Base-by-base conservation (phyloP, 2,329 filamentous ascomycete genomes). In the Penicillium sp. region DNA sequence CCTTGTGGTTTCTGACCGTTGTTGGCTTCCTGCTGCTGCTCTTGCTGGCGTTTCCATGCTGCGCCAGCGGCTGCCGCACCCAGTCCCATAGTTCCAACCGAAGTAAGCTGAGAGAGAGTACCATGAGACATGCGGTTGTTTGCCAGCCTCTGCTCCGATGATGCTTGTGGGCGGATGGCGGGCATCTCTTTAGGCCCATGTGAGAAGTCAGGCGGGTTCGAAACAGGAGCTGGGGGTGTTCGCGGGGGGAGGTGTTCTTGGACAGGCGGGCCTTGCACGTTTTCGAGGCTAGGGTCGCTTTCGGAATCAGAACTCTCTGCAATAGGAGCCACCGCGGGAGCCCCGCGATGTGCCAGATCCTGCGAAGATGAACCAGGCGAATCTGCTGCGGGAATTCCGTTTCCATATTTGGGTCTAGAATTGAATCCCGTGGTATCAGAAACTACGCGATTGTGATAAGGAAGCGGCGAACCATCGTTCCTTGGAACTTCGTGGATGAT, bases 91-190 rank as follows among this genome's bases (percentile, higher is more conserved):
- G 82, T 83, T 50, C 83, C 84, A 43, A 88, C 88, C 61, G 87
- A 88, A 31, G 85, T 85, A 69, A 97, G 80, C 68, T 97, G 91
- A 42, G 87, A 82, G 43, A 97, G 79, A 1, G 93, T 97, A 1
- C 86, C 86, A 62, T 81, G 83, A 24, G 94, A 96, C 70, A 97
- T 86, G 21, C 91, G 87, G 62, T 88, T 92, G 63, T 91, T 94
- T 48, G 89, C 90, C 59, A 86, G 86, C 58, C 89, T 87, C 64
- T 93, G 79, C 67, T 94, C 90, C 13, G 88, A 84, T 29, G 90
- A 87, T 54, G 90, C 85, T 62, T 89, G 85, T 0, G 89, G 89
- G 57, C 84, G 84, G 55, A 83, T 85, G 1, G 80, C 78, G 5
- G 92, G 92, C 45, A 84, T 82, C 48, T 88, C 83, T 56, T 88